Percentiles rank a stretch among this genome's conserved stretches.
These are phyloP conservation scores for Ajuga reptans DNA, from an alignment of 305 asterid species.

Conservation along the genomic window DNA sequence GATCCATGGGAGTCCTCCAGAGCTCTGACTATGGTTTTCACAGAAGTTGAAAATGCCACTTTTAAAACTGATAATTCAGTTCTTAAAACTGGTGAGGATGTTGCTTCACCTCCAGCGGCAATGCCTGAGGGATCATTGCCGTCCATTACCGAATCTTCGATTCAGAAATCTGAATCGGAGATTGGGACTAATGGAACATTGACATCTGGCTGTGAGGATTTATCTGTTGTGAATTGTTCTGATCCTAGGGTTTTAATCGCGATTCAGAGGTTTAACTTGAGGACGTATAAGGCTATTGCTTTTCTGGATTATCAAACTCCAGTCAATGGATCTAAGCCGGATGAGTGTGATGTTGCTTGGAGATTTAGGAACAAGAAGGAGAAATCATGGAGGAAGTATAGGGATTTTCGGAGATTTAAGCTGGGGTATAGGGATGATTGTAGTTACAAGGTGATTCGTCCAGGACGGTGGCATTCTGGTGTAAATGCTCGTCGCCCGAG, in stretches of 20 bases:
- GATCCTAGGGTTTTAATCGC: conserved; percentile 63
- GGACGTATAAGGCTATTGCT: conserved; percentile 50
- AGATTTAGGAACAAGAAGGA: conserved; percentile 75
- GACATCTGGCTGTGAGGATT: conserved; percentile 60
- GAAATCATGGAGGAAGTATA: conserved; percentile 67
- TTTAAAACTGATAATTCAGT: conserved; percentile 60
- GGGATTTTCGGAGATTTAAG: conserved; percentile 76
- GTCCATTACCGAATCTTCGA: conserved; percentile 52
- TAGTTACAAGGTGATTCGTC: conserved; percentile 51
- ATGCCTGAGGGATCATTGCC: conserved; percentile 30
- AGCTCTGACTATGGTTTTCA: conserved; percentile 40
- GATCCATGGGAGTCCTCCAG: conserved; percentile 89
- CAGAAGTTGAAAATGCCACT: conserved; percentile 48
- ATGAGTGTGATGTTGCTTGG: conserved; percentile 84
- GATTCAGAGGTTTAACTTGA: conserved; percentile 59
- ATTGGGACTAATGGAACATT: conserved; percentile 32
- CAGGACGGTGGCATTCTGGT: conserved; percentile 92
- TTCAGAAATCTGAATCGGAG: conserved; percentile 50
- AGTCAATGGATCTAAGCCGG: conserved; percentile 49
- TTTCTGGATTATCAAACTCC: conserved; percentile 70
- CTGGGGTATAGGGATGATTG: conserved; percentile 48
- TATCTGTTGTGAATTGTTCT: conserved; percentile 54
- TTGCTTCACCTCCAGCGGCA: conserved; percentile 39
- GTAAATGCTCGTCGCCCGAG: conserved; percentile 69
- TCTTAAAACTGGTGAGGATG: conserved; percentile 89